Percentiles rank a stretch among this genome's conserved stretches.
Evolutionary conservation across 1,139 yeast genomes (phyloP).

Genomic region (Suhomyces choctaworum): DNA sequence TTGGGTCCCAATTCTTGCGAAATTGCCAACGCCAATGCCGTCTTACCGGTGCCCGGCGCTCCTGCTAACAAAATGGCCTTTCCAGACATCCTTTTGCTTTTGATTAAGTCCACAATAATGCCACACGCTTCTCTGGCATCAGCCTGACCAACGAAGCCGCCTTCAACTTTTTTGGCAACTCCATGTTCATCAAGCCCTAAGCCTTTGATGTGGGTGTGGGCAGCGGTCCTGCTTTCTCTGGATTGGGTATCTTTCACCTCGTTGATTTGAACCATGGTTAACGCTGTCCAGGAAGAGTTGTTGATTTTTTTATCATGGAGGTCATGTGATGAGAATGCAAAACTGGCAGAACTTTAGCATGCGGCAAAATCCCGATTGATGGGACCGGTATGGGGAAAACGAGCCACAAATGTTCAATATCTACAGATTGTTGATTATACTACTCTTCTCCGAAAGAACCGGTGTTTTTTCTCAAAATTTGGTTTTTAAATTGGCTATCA

Average conservation of each 20-base stretch:
- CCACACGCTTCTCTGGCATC: constrained; percentile 99
- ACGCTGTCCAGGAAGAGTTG: constrained; percentile 2
- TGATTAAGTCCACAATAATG: constrained; percentile 88
- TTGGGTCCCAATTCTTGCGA: constrained; percentile 98
- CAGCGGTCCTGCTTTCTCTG: constrained; percentile 82
- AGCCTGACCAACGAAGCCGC: constrained; percentile 93
- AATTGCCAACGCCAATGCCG: constrained; percentile 93
- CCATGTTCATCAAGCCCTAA: constrained; percentile 93
- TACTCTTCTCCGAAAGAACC: no score
- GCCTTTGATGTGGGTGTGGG: constrained; percentile 96
- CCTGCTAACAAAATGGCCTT: constrained; percentile 96
- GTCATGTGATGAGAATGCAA: constrained; percentile 4
- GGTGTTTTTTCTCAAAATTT: no score
- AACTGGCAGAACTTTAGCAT: no score
- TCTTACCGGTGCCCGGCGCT: constrained; percentile 97
- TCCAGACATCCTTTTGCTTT: constrained; percentile 91
- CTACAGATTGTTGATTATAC: no score
- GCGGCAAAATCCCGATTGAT: no score
- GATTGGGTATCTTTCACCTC: constrained; percentile 67
- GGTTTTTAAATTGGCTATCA: no score
- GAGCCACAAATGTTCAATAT: no score
- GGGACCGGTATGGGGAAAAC: no score
- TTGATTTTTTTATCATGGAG: constrained; percentile 6
- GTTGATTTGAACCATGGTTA: constrained; percentile 73
- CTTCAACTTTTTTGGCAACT: constrained; percentile 78